phyloP scores from a whole-genome alignment of 306 rosid species.

The Arachis stenosperma region DNA sequence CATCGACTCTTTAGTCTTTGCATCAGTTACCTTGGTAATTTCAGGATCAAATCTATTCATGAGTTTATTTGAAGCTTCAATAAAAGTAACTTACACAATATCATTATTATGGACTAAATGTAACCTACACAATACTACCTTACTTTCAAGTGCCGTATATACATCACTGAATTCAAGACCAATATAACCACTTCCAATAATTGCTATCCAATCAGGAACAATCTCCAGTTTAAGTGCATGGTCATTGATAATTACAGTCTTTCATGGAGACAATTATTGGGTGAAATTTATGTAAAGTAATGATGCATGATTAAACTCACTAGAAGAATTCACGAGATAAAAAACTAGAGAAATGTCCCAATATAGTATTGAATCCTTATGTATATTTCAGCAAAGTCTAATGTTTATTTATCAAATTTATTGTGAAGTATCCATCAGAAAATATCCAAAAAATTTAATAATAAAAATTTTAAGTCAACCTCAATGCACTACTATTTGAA shows the following conservation, averaged over 20 bases:
- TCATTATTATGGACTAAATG: conserved; percentile 28
- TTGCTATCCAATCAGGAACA: conserved; percentile 93
- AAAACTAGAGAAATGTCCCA: conserved; percentile 7
- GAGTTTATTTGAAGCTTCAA: conserved; percentile 87
- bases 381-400: conserved; percentile 3
- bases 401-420: neutral
- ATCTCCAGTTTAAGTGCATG: conserved; percentile 87
- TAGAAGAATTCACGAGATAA: neutral
- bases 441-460: neutral
- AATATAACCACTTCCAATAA: conserved; percentile 88
- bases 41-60: conserved; percentile 98
- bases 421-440: conserved; percentile 6
- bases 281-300: conserved; percentile 5
- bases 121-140: conserved; percentile 48
- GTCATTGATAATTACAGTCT: conserved; percentile 86
- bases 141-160: conserved; percentile 92
- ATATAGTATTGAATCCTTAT: conserved; percentile 8
- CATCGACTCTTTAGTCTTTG: conserved; percentile 80
- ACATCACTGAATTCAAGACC: conserved; percentile 96
- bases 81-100: conserved; percentile 71
- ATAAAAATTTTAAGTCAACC: no score
- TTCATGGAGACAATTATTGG: conserved; percentile 51
- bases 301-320: neutral
- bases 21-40: conserved; percentile 88
- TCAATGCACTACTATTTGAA: no score